Evolutionary conservation across 2,329 filamentous ascomycete species (phyloP).

Genomic region (Fusarium lateritium): DNA sequence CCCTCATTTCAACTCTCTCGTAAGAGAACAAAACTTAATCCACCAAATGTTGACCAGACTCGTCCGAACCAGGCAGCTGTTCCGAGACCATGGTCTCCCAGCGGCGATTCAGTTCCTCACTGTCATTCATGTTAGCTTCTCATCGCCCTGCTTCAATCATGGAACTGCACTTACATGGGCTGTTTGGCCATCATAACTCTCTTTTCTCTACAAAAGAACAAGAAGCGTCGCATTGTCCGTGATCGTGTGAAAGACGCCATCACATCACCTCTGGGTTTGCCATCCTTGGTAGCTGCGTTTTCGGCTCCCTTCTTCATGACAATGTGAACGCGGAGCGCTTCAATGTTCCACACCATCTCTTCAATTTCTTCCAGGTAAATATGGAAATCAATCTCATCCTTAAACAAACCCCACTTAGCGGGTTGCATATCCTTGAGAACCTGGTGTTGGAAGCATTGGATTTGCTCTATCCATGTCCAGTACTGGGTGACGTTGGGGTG

Average conservation of each 20-base stretch:
- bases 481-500: constrained; percentile 67
- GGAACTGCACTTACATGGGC: constrained; percentile 56
- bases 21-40: constrained; percentile 41
- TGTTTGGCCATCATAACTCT: constrained; percentile 59
- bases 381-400: constrained; percentile 66
- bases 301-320: constrained; percentile 52
- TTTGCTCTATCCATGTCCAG: constrained; percentile 65
- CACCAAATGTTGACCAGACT: constrained; percentile 46
- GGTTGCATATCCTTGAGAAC: constrained; percentile 63
- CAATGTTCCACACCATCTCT: constrained; percentile 61
- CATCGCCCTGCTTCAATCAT: neutral
- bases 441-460: constrained; percentile 66
- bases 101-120: constrained; percentile 54
- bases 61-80: constrained; percentile 48
- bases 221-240: constrained; percentile 67
- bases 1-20: neutral
- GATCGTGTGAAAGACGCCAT: constrained; percentile 67
- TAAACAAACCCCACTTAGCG: constrained; percentile 65
- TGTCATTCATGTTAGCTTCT: constrained; percentile 44
- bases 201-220: constrained; percentile 63
- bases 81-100: constrained; percentile 57
- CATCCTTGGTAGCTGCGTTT: constrained; percentile 48
- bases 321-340: constrained; percentile 60
- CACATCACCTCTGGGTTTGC: constrained; percentile 60
- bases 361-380: constrained; percentile 63